phyloP scores from a whole-genome alignment of 768 basidiomycete species.

The Multifurca ochricompacta region DNA sequence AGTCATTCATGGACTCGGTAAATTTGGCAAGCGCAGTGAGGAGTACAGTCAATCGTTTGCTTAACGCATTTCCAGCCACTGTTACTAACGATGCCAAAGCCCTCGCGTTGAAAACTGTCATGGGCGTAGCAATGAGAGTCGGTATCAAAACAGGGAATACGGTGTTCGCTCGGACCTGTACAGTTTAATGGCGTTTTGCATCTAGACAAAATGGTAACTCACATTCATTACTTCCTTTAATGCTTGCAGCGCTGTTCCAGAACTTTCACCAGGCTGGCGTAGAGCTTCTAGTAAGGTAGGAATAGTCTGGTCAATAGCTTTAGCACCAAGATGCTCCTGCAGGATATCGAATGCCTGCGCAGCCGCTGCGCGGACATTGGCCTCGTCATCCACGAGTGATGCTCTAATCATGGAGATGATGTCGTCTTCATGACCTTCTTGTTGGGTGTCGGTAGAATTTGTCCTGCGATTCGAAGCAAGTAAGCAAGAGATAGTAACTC shows the following conservation, averaged over 20 bases:
- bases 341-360: slow-evolving; percentile 84
- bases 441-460: slow-evolving; percentile 73
- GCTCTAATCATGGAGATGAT: slow-evolving; percentile 79
- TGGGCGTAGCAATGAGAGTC: slow-evolving; percentile 81
- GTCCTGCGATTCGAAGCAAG: slow-evolving; percentile 43
- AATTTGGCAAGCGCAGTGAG: slow-evolving; percentile 74
- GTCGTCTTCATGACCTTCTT: slow-evolving; percentile 82
- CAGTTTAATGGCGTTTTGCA: slow-evolving; percentile 1
- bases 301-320: slow-evolving; percentile 94
- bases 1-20: slow-evolving; percentile 48
- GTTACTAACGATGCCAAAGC: slow-evolving; percentile 87
- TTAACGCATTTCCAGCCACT: slow-evolving; percentile 88
- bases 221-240: slow-evolving; percentile 92
- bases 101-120: slow-evolving; percentile 91
- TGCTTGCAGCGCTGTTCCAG: slow-evolving; percentile 93
- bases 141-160: slow-evolving; percentile 98
- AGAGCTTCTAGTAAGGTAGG: slow-evolving; percentile 91
- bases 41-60: slow-evolving; percentile 71
- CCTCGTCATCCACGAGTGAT: slow-evolving; percentile 83
- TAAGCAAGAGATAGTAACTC: background rate
- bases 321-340: slow-evolving; percentile 85
- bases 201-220: slow-evolving; percentile 27
- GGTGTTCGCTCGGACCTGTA: slow-evolving; percentile 81
- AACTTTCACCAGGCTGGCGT: slow-evolving; percentile 84
- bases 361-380: slow-evolving; percentile 80